These are phyloP conservation scores for Melocanna baccifera DNA, from an alignment of 176 grass and related monocot species.

Conservation along the genomic window DNA sequence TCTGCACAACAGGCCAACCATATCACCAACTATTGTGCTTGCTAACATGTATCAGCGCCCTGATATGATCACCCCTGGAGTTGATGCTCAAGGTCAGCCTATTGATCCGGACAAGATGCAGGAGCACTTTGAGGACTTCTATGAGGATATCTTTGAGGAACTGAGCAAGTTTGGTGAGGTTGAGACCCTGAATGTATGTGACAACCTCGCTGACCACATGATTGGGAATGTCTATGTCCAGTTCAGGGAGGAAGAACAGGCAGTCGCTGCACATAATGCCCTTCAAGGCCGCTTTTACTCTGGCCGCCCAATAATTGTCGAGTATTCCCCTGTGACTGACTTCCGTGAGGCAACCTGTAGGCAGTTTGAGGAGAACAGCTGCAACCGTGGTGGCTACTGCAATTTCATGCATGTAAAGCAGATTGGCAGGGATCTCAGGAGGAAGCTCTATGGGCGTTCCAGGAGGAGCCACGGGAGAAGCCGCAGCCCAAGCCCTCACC, in stretches of 20 bases:
- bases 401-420: conserved; percentile 71
- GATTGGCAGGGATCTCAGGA: conserved; percentile 57
- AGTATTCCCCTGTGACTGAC: conserved; percentile 58
- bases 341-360: conserved; percentile 58
- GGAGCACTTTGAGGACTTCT: conserved; percentile 67
- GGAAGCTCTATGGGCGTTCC: conserved; percentile 46
- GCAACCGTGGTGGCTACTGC: conserved; percentile 59
- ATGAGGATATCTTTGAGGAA: conserved; percentile 58
- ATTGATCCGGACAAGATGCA: conserved; percentile 61
- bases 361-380: conserved; percentile 68
- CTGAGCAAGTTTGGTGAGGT: conserved; percentile 60
- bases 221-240: conserved; percentile 65
- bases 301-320: conserved; percentile 51
- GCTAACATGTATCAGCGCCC: conserved; percentile 66
- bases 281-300: conserved; percentile 56
- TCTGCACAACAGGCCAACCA: conserved; percentile 58
- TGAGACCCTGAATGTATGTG: conserved; percentile 58
- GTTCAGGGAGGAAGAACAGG: conserved; percentile 64
- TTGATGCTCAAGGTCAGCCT: conserved; percentile 52
- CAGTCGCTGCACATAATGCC: conserved; percentile 41
- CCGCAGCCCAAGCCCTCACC: conserved; percentile 46
- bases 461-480: conserved; percentile 51
- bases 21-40: conserved; percentile 55
- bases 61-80: conserved; percentile 62
- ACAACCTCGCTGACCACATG: conserved; percentile 64